Evolutionary conservation across 192 early-diverging fungal species (phyloP).

Genomic region (Polychytrium aggregatum): DNA sequence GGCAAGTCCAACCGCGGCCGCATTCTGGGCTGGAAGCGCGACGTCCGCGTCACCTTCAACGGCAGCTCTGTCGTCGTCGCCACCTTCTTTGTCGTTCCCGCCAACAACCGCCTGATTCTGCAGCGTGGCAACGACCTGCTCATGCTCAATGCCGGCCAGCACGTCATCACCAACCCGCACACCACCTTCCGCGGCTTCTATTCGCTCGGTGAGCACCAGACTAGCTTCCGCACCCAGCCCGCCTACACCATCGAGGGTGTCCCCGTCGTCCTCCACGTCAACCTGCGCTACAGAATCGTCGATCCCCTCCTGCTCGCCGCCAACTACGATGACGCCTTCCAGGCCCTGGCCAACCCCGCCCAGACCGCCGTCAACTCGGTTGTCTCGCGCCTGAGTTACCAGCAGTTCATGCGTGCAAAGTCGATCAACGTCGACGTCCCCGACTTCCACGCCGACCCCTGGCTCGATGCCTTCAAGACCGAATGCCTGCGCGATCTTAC

Average conservation of each 20-base stretch:
- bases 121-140: conserved; percentile 31
- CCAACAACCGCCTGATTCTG: conserved; percentile 32
- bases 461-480: conserved; percentile 35
- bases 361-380: conserved; percentile 35
- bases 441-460: conserved; percentile 23
- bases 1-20: too few species aligned
- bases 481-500: conserved; percentile 29
- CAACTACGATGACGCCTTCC: conserved; percentile 32
- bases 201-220: conserved; percentile 32
- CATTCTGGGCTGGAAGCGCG: conserved; percentile 27
- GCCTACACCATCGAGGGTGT: conserved; percentile 32
- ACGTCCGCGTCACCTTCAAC: too few species aligned
- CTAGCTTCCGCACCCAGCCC: conserved; percentile 27
- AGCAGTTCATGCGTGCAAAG: conserved; percentile 37
- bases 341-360: conserved; percentile 29
- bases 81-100: conserved; percentile 39
- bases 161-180: conserved; percentile 32
- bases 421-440: conserved; percentile 29
- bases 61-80: conserved; percentile 19
- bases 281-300: conserved; percentile 29
- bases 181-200: conserved; percentile 35
- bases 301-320: conserved; percentile 26
- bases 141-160: conserved; percentile 31
- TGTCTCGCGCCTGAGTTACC: conserved; percentile 27
- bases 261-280: conserved; percentile 31